phyloP scores from a whole-genome alignment of 2,329 filamentous ascomycete genomes.

The Elsinoe batatas region DNA sequence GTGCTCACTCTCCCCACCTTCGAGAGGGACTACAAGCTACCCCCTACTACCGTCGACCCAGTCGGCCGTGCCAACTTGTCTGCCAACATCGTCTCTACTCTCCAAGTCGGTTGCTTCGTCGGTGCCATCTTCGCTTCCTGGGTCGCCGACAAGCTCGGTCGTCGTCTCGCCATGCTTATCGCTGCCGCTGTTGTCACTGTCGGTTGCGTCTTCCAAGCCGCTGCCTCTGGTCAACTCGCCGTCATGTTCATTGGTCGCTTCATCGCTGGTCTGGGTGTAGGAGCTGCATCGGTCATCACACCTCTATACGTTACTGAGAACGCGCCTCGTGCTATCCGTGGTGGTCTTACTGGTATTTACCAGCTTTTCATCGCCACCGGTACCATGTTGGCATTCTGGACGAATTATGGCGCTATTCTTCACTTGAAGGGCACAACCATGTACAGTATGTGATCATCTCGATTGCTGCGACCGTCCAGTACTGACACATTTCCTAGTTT shows the following conservation, averaged over 20 bases:
- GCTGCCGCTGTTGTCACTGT: conserved; percentile 49
- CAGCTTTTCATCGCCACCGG: conserved; percentile 48
- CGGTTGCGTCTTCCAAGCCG: conserved; percentile 56
- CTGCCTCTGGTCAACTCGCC: conserved; percentile 49
- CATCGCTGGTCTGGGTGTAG: conserved; percentile 44
- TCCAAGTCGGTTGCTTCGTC: conserved; percentile 59
- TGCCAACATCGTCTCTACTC: conserved; percentile 61
- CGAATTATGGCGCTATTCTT: conserved; percentile 44
- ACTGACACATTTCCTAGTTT: conserved; percentile 25
- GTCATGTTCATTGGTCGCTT: conserved; percentile 58
- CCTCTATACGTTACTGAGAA: conserved; percentile 52
- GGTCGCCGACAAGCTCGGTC: conserved; percentile 47
- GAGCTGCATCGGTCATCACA: conserved; percentile 47
- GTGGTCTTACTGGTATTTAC: conserved; percentile 50
- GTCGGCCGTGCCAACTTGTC: conserved; percentile 44
- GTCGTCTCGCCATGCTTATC: conserved; percentile 45
- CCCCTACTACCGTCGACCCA: conserved; percentile 30
- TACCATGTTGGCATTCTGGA: conserved; percentile 45
- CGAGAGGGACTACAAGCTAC: conserved; percentile 43
- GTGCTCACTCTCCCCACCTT: conserved; percentile 53
- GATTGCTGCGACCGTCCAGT: background rate
- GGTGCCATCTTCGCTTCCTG: conserved; percentile 51
- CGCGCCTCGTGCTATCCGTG: conserved; percentile 49
- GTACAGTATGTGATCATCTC: conserved; percentile 29
- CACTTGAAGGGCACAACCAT: conserved; percentile 39